phyloP scores from a whole-genome alignment of 23 red algal genomes.

The Rhodosorus marinus region DNA sequence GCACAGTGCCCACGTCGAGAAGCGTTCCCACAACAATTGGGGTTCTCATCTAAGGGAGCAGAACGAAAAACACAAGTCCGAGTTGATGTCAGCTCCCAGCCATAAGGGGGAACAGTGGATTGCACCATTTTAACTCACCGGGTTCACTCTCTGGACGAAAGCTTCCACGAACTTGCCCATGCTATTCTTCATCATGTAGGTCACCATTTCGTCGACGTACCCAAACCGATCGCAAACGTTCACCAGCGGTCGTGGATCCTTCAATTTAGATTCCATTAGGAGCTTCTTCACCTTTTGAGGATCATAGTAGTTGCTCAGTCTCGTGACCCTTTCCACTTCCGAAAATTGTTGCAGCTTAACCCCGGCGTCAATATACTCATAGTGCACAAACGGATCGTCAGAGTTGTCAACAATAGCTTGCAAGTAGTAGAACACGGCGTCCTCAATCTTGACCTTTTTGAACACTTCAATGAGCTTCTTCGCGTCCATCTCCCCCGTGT shows the following conservation, averaged over 20 bases:
- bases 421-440: slow-evolving; percentile 84
- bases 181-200: slow-evolving; percentile 91
- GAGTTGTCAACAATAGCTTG: slow-evolving; percentile 52
- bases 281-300: slow-evolving; percentile 71
- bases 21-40: slow-evolving; percentile 75
- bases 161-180: slow-evolving; percentile 87
- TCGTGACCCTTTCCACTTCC: slow-evolving; percentile 82
- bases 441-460: slow-evolving; percentile 29
- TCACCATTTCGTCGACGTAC: slow-evolving; percentile 82
- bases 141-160: slow-evolving; percentile 89
- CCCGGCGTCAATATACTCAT: slow-evolving; percentile 90
- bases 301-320: slow-evolving; percentile 75
- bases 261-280: slow-evolving; percentile 55
- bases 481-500: slow-evolving; percentile 72
- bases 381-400: slow-evolving; percentile 72
- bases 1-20: slow-evolving; percentile 57
- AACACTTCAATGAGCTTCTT: slow-evolving; percentile 78
- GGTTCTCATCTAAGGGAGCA: no score
- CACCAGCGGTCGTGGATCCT: slow-evolving; percentile 86
- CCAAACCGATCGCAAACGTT: slow-evolving; percentile 97
- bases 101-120: no score
- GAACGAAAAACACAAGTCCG: no score
- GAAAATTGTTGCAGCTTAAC: slow-evolving; percentile 59
- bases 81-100: no score
- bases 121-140: no score